Evolutionary conservation across 306 rosid genomes (phyloP).

Genomic region (Sphenostylis stenocarpa): DNA sequence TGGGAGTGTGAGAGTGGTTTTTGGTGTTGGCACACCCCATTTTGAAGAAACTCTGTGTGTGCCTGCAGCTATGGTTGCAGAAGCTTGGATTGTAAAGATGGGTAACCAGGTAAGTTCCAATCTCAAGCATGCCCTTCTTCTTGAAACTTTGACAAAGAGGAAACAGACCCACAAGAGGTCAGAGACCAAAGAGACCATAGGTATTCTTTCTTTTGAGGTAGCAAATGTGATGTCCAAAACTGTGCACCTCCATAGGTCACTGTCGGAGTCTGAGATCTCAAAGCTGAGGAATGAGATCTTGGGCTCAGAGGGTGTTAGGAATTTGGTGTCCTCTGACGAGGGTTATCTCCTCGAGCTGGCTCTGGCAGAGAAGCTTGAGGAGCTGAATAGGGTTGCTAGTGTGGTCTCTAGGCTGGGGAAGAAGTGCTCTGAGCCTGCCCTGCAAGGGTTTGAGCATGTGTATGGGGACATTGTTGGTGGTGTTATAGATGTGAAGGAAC

Average conservation of each 20-base stretch:
- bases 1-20: background rate
- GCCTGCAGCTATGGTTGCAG: slow-evolving; percentile 76
- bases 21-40: background rate
- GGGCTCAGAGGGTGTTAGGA: slow-evolving; percentile 65
- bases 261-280: slow-evolving; percentile 72
- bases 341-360: slow-evolving; percentile 78
- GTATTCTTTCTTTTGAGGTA: slow-evolving; percentile 87
- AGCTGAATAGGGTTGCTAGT: slow-evolving; percentile 61
- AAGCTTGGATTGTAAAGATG: slow-evolving; percentile 91
- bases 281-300: slow-evolving; percentile 83
- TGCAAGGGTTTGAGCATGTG: slow-evolving; percentile 91
- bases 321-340: slow-evolving; percentile 64
- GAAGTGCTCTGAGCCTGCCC: slow-evolving; percentile 75
- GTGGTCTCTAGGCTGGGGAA: slow-evolving; percentile 85
- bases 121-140: slow-evolving; percentile 75
- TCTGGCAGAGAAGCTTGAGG: slow-evolving; percentile 79
- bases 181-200: slow-evolving; percentile 50
- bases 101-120: slow-evolving; percentile 88
- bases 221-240: slow-evolving; percentile 87
- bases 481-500: slow-evolving; percentile 68
- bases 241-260: slow-evolving; percentile 70
- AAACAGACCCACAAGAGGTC: slow-evolving; percentile 36
- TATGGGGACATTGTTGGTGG: slow-evolving; percentile 71
- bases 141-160: slow-evolving; percentile 63
- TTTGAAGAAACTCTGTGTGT: background rate